Percentiles rank a stretch among this genome's conserved stretches.
phyloP scores from a whole-genome alignment of 305 asterid species.

The Withania somnifera region DNA sequence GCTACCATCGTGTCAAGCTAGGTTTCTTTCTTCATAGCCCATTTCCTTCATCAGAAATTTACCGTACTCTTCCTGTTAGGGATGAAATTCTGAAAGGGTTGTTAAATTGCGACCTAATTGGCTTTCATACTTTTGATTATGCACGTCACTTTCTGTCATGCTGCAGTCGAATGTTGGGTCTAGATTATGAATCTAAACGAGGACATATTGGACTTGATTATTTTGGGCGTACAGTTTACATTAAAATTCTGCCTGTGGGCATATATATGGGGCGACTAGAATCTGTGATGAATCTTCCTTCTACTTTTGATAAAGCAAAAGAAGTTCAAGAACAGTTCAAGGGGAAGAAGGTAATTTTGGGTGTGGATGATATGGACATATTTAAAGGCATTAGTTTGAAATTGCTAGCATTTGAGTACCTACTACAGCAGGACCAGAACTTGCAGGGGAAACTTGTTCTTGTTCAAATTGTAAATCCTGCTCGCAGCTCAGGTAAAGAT shows the following conservation, averaged over 20 bases:
- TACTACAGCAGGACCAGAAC: slow-evolving; percentile 35
- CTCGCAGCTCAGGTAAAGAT: slow-evolving; percentile 75
- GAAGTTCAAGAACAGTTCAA: slow-evolving; percentile 52
- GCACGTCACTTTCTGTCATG: slow-evolving; percentile 89
- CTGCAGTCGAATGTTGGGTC: slow-evolving; percentile 80
- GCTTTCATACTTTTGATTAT: slow-evolving; percentile 83
- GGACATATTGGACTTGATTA: slow-evolving; percentile 86
- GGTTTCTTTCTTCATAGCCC: slow-evolving; percentile 92
- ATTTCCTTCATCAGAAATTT: slow-evolving; percentile 83
- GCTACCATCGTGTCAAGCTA: slow-evolving; percentile 58
- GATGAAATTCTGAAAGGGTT: slow-evolving; percentile 76
- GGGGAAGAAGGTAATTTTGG: slow-evolving; percentile 62
- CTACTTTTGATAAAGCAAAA: slow-evolving; percentile 50
- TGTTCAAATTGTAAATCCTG: slow-evolving; percentile 81
- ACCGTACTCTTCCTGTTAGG: slow-evolving; percentile 75
- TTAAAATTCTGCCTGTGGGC: slow-evolving; percentile 78
- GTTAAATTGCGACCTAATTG: slow-evolving; percentile 65
- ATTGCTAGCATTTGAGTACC: slow-evolving; percentile 67
- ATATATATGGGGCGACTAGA: slow-evolving; percentile 71
- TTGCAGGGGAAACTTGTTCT: slow-evolving; percentile 49
- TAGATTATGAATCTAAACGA: slow-evolving; percentile 77
- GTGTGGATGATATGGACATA: slow-evolving; percentile 88
- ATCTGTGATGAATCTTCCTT: slow-evolving; percentile 50
- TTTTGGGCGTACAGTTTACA: slow-evolving; percentile 76
- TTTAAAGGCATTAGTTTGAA: slow-evolving; percentile 80